Percentiles rank a stretch among this genome's conserved stretches.
phyloP scores from a whole-genome alignment of 306 rosid species.

The Acacia melanoxylon region DNA sequence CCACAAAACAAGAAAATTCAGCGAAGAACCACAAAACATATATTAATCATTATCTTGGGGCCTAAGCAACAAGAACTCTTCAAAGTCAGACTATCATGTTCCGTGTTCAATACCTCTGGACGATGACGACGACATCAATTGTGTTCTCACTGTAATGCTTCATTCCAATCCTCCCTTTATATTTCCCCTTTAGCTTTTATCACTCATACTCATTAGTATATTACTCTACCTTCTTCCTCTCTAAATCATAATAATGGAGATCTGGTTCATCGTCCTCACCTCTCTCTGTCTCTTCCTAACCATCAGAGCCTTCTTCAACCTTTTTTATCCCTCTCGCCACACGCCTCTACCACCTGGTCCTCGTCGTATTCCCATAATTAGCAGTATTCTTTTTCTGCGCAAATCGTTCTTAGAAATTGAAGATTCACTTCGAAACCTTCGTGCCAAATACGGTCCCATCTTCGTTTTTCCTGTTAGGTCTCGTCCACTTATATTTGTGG shows the following conservation, averaged over 20 bases:
- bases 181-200: neutral
- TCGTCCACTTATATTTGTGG: conserved; percentile 24
- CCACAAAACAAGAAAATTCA: neutral
- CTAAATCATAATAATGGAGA: neutral
- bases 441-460: conserved; percentile 37
- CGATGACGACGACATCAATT: too few relatives aligned
- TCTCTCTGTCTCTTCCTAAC: neutral
- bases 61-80: neutral
- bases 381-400: neutral
- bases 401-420: neutral
- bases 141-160: neutral
- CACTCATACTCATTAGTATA: neutral
- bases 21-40: neutral
- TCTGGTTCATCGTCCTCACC: neutral
- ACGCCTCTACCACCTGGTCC: neutral
- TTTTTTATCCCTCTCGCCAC: neutral
- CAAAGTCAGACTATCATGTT: neutral
- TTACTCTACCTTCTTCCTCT: neutral
- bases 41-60: neutral
- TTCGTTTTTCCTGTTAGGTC: conserved; percentile 26
- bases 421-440: neutral
- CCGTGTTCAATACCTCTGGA: neutral
- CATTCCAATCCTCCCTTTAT: neutral
- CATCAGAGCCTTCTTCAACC: neutral
- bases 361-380: neutral